Evolutionary conservation across 768 basidiomycete species (phyloP).

Genomic region (Hericium rajendrae): DNA sequence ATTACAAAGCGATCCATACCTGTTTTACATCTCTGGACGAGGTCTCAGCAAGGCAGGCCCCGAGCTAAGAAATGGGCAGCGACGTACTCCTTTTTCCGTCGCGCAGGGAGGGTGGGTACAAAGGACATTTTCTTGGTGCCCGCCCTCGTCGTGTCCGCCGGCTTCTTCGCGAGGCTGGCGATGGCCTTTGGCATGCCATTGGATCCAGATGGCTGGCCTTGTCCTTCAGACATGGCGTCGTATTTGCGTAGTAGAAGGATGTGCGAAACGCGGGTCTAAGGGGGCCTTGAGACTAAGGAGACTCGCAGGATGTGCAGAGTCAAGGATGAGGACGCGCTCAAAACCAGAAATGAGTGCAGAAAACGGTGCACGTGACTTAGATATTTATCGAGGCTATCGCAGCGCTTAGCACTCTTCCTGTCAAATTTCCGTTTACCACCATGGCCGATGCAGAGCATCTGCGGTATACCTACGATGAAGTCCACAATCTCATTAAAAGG

Average conservation of each 20-base stretch:
- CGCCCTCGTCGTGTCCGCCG: slow-evolving; percentile 59
- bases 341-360: not conserved
- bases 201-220: slow-evolving; percentile 11
- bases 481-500: slow-evolving; percentile 78
- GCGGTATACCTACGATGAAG: slow-evolving; percentile 82
- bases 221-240: slow-evolving; percentile 4
- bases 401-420: not conserved
- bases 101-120: slow-evolving; percentile 63
- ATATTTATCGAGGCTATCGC: not conserved
- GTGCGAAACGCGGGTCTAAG: not conserved
- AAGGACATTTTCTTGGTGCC: slow-evolving; percentile 75
- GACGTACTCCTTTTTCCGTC: slow-evolving; percentile 74
- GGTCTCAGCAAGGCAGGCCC: not conserved
- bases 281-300: too few relatives aligned
- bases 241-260: not conserved
- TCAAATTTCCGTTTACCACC: not conserved
- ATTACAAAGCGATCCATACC: slow-evolving; percentile 18
- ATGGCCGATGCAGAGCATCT: slow-evolving; percentile 44
- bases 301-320: not conserved
- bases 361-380: not conserved
- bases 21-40: slow-evolving; percentile 50
- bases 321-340: not conserved
- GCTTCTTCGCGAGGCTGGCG: slow-evolving; percentile 64
- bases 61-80: not conserved
- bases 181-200: slow-evolving; percentile 49